Conservation (phyloP, 2,329 filamentous ascomycete species). For the Uncinocarpus reesii region DNA sequence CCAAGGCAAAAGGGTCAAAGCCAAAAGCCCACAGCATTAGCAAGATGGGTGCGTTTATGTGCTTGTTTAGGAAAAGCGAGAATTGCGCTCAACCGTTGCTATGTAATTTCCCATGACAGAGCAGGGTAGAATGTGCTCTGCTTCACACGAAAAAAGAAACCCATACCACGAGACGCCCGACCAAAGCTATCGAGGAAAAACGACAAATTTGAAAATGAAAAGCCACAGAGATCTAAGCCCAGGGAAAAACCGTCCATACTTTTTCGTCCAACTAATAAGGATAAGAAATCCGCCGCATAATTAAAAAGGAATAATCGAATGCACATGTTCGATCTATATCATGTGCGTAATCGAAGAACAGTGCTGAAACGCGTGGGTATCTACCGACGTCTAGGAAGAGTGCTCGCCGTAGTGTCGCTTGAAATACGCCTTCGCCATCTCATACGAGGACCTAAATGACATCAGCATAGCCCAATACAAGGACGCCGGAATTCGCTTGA, state of each 20-base stretch:
- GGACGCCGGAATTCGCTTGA: background rate
- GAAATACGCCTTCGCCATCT: slow-evolving; percentile 60
- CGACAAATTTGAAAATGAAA: background rate
- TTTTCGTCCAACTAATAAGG: slow-evolving; percentile 9
- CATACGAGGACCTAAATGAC: slow-evolving; percentile 49
- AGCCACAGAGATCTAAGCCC: slow-evolving; percentile 8
- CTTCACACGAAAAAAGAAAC: slow-evolving; percentile 1
- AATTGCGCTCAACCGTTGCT: background rate
- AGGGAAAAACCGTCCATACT: slow-evolving; percentile 10
- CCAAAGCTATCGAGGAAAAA: slow-evolving; percentile 7
- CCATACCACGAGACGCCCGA: slow-evolving; percentile 7
- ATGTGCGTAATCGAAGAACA: slow-evolving; percentile 1
- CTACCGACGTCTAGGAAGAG: slow-evolving; percentile 13
- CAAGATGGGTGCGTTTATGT: background rate
- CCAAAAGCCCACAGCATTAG: background rate
- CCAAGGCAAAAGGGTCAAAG: too few species aligned
- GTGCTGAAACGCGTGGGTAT: background rate
- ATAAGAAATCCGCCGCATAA: slow-evolving; percentile 6
- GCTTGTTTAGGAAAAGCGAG: background rate
- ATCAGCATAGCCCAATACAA: too few species aligned
- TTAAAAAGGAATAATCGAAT: slow-evolving; percentile 3
- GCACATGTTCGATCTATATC: slow-evolving; percentile 1
- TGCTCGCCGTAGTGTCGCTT: slow-evolving; percentile 33
- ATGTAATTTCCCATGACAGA: slow-evolving; percentile 1
- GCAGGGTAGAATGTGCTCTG: background rate